Base-by-base conservation (phyloP, 768 basidiomycete genomes). In the Russula vinacea region DNA sequence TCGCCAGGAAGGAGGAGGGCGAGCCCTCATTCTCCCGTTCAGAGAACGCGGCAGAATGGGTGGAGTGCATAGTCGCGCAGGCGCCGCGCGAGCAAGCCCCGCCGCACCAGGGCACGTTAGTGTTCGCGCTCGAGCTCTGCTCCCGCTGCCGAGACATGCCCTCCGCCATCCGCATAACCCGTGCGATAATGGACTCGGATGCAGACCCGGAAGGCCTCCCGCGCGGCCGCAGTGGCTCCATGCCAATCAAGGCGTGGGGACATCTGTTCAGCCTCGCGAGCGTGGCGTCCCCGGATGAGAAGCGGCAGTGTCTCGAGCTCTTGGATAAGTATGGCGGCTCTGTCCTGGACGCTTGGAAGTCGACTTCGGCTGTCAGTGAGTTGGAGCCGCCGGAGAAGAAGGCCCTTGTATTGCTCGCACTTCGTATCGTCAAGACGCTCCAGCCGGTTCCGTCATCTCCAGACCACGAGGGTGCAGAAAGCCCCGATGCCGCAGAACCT, bases 181-280 rank as follows among this genome's bases (percentile, higher is more conserved):
- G 57, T 5, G 40, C n/a, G 8, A 1, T 35, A 17, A 35, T 7
- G n/a, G 10, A 24, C 45, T 47, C n/a, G 22, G 3, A 47, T 49
- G 29, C 2, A 29, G 29, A 29, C 29, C 5, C 29, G 5, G 50
- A 52, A 14, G 50, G 47, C 3, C 45, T 55, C 19, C 8, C 16
- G 35, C 26, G 9, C 53, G 39, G 29, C 24, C 35, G 35, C 35
- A 7, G 35, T 7, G 35, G 6, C 19, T 33, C 60, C 1, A 17
- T 62, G 29, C 17, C 66, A 3, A 14, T 33, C 16, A 44, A 6
- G 5, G 60, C 22, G 32, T 69, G 68, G 68, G 19, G 2, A 14
- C 16, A 59, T 57, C 13, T 68, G 2, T 19, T 69, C 60, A 60
- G 35, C 16, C 50, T 64, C 19, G 68, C 68, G 26, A 33, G n/a